Evolutionary conservation across 257 asterid genomes (phyloP), one percentile per base, ranked within the genome.

Genomic region (Jacaranda mimosifolia): DNA sequence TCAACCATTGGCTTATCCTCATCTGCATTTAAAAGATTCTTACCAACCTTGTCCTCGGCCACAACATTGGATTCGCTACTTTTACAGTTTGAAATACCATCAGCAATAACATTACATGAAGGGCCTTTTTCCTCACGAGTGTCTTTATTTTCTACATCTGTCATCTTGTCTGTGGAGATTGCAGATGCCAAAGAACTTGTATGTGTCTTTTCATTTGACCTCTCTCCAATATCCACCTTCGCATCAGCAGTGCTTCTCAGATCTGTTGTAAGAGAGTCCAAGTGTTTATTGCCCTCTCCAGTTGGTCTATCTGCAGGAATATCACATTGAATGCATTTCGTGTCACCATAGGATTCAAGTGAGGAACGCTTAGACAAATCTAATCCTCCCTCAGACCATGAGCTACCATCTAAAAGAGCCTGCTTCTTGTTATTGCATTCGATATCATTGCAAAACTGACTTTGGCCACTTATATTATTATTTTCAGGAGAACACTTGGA

Each of bases 401-500:
- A 77, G 55, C 19, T 45, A 66, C 75, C 63, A 77, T 51, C 81
- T 52, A 46, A 15, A 65, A 36, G 70, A 3, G 69, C 39, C 76
- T 74, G 80, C 21, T 76, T 77, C 83, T 80, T 77, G 46, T 55
- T 70, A 57, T 66, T 71, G 63, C 59, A 36, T 70, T 78, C 81
- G 72, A 14, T 63, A 76, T 57, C 78, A 69, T 72, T 62, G 32
- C 46, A 59, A 38, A 15, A 39, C 74, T 43, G 60, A 48, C 39
- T 18, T 39, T 19, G 60, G 53, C 43, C 70, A 32, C 64, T 77
- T 18, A 67, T 26, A 56, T 32, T 38, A 15, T 59, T 21, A 42
- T 19, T 78, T 46, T 42, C 65, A 49, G 77, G 58, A 40, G 77
- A 75, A 53, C 85, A 7, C 63, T 81, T 78, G 14, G 88, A 78